Evolutionary conservation across 805 yeast species (phyloP), one percentile per base, ranked within the genome.

Genomic region (Sugiyamaella mastotermitis): DNA sequence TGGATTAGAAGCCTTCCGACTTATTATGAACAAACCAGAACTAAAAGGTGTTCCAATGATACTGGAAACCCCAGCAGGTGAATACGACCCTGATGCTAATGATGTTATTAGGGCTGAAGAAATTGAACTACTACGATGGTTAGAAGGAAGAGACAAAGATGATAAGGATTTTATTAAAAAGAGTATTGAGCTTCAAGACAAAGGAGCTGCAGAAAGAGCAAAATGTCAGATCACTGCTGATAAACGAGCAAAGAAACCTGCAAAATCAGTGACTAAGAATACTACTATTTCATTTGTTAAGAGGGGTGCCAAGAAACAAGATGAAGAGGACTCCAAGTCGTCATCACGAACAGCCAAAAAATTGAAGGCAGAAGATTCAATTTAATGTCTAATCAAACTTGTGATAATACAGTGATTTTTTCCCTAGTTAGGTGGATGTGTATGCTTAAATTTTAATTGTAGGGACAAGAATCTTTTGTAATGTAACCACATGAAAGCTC

Each of bases 21-120:
- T 78, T 43, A 61, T 90, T 36, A 85, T 94, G 47, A 86, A 87
- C 58, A 75, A 74, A 38, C 60, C 67, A 1, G 68, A 77, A 36
- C 65, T 90, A 18, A 63, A 71, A 35, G 68, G 68, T 5, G 70
- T 90, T 1, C 97, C 97, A 3, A 72, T 88, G 24, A 69, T 92
- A 15, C 66, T 92, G 41, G 98, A 92, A 53, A 88, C 97, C 0
- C 97, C 97, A 1, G 67, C 78, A 29, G 82, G 79, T 50, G 85
- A 80, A 37, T 64, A 43, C 38, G 38, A 49, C 40, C 27, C 37
- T 19, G 13, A 20, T 18, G 45, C 33, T 18, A 23, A 20, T 5
- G 45, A 40, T 13, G 24, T 30, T 5, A 27, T 19, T 2, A 82
- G 83, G 57, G 94, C 88, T 0, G 82, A 79, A 39, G 97, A 88